These are phyloP conservation scores for Maudiozyma humilis DNA, from an alignment of 1,139 yeast species.

Conservation along the genomic window DNA sequence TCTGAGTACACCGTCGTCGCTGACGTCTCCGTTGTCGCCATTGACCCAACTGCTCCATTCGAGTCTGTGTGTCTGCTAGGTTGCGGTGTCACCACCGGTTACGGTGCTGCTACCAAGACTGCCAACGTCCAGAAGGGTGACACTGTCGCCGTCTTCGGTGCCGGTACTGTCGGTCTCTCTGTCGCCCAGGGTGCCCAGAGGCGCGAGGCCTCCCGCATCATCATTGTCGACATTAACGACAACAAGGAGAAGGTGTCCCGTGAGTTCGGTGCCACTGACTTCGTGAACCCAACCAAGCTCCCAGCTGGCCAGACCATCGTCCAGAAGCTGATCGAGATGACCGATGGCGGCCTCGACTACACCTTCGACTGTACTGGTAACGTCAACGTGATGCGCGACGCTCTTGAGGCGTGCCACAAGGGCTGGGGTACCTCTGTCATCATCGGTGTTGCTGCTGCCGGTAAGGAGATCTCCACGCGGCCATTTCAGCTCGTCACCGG, in stretches of 20 bases:
- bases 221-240: slow-evolving; percentile 81
- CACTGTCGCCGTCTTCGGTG: slow-evolving; percentile 92
- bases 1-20: slow-evolving; percentile 97
- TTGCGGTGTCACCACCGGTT: slow-evolving; percentile 97
- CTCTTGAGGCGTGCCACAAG: slow-evolving; percentile 94
- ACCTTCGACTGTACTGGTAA: slow-evolving; percentile 99
- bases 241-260: slow-evolving; percentile 77
- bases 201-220: slow-evolving; percentile 73
- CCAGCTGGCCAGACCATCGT: slow-evolving; percentile 72
- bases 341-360: slow-evolving; percentile 94
- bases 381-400: slow-evolving; percentile 87
- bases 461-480: slow-evolving; percentile 90
- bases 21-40: slow-evolving; percentile 93
- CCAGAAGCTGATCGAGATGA: slow-evolving; percentile 74
- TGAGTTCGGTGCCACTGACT: slow-evolving; percentile 92
- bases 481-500: slow-evolving; percentile 99
- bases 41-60: slow-evolving; percentile 71
- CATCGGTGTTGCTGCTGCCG: slow-evolving; percentile 98
- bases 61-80: slow-evolving; percentile 90
- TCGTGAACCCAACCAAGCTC: slow-evolving; percentile 72
- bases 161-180: slow-evolving; percentile 93
- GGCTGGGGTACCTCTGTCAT: slow-evolving; percentile 97
- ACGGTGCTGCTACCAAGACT: slow-evolving; percentile 93
- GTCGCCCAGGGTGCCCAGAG: slow-evolving; percentile 90
- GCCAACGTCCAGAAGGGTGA: slow-evolving; percentile 91